These are phyloP conservation scores for Fraxinus ornus DNA, from an alignment of 305 asterid genomes.

Conservation along the genomic window DNA sequence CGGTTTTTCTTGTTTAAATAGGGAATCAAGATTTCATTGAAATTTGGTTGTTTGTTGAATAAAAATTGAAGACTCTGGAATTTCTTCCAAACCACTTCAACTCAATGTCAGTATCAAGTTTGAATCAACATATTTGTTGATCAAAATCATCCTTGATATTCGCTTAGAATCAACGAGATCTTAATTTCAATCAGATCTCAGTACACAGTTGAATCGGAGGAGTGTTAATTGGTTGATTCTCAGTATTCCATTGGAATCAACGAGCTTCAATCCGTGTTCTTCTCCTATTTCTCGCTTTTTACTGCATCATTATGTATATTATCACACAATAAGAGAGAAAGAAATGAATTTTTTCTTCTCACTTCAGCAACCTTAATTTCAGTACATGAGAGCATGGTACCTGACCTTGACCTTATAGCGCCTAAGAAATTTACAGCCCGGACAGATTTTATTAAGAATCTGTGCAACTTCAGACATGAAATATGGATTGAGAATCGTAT, in stretches of 20 bases:
- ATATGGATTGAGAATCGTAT: conserved; percentile 74
- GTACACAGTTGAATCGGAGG: neutral
- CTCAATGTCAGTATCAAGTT: neutral
- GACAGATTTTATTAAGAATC: conserved; percentile 81
- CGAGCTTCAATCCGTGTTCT: neutral
- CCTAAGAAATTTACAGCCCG: conserved; percentile 70
- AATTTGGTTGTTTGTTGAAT: neutral
- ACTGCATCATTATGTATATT: neutral
- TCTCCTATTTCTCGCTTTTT: neutral
- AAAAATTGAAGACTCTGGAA: neutral
- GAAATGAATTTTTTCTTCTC: conserved; percentile 1
- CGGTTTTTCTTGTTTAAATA: neutral
- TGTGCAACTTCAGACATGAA: conserved; percentile 70
- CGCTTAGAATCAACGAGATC: neutral
- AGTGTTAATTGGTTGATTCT: neutral
- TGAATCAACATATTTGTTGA: neutral
- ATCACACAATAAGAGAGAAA: neutral
- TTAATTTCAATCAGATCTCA: neutral
- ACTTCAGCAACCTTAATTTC: conserved; percentile 19
- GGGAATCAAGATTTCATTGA: neutral
- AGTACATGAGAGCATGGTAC: conserved; percentile 39
- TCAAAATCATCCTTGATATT: neutral
- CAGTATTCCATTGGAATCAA: neutral
- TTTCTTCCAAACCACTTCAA: neutral
- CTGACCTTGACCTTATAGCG: conserved; percentile 65